Conservation (phyloP, 345 rosid genomes). For the rapeseed (Brassica napus) region Da-Ae NC_063439.1:11925501-11926000, state of each 20-base stretch:
- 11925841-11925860: constrained; percentile 54
- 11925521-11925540: too few species aligned
- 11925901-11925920: constrained; percentile 66
- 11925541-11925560: neutral
- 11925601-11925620: too few species aligned
- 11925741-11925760: constrained; percentile 45
- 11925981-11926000: constrained; percentile 53
- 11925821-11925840: constrained; percentile 42
- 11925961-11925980: constrained; percentile 53
- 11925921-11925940: constrained; percentile 49
- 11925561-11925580: neutral
- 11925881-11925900: constrained; percentile 64
- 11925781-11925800: constrained; percentile 43
- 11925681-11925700: neutral
- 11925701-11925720: constrained; percentile 24
- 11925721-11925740: constrained; percentile 11
- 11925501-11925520: too few species aligned
- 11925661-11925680: neutral
- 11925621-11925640: neutral
- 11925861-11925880: constrained; percentile 61
- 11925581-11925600: too few species aligned
- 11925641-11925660: constrained; percentile 7
- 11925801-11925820: constrained; percentile 47
- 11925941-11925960: constrained; percentile 50
- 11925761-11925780: constrained; percentile 53